Percentiles rank a stretch among this genome's conserved stretches.
phyloP scores from a whole-genome alignment of 2,329 filamentous ascomycete species.

The Incumbomyces lentus region DNA sequence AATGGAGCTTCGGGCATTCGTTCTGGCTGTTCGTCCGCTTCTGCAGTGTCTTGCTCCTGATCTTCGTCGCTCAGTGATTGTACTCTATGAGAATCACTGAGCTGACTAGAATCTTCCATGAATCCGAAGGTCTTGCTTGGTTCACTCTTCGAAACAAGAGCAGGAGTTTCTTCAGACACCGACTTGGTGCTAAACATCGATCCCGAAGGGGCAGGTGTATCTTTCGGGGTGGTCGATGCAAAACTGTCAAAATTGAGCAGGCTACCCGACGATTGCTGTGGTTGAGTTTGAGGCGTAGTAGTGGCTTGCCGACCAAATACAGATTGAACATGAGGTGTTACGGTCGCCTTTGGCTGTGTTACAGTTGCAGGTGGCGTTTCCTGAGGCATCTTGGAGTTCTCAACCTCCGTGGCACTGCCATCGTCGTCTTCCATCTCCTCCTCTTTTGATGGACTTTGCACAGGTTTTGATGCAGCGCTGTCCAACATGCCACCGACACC shows the following conservation, averaged over 20 bases:
- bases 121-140: conserved; percentile 22
- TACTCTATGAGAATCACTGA: conserved; percentile 23
- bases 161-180: conserved; percentile 16
- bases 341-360: conserved; percentile 18
- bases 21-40: background rate
- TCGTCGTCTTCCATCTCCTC: conserved; percentile 19
- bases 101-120: conserved; percentile 27
- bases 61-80: conserved; percentile 10
- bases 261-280: conserved; percentile 24
- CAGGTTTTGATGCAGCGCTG: conserved; percentile 14
- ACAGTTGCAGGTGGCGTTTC: conserved; percentile 20
- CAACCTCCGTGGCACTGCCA: conserved; percentile 10
- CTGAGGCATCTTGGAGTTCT: conserved; percentile 11
- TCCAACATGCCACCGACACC: conserved; percentile 32
- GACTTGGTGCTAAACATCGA: conserved; percentile 26
- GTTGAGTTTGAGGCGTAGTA: conserved; percentile 20
- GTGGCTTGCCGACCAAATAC: conserved; percentile 25
- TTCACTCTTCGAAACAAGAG: conserved; percentile 26
- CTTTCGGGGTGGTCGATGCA: conserved; percentile 20
- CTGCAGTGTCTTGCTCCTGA: background rate
- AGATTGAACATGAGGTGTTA: conserved; percentile 25
- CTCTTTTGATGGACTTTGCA: conserved; percentile 20
- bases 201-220: conserved; percentile 21
- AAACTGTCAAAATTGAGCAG: conserved; percentile 15
- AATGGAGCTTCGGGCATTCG: conserved; percentile 30